Base-by-base conservation (phyloP, 371 early-diverging fungal genomes). In the Circinella minor region DNA sequence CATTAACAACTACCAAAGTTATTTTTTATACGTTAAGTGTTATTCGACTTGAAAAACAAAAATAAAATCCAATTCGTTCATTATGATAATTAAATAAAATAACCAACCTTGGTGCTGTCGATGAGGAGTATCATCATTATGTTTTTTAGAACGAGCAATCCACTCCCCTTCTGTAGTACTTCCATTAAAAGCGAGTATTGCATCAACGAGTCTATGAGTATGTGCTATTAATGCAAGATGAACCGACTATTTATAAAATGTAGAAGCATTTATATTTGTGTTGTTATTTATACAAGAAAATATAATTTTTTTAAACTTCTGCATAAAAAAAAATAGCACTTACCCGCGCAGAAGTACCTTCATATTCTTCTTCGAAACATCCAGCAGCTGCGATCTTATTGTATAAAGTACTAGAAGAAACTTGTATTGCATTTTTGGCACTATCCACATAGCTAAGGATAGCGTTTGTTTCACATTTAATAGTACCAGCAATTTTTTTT, bases 201-300 rank as follows among this genome's bases (percentile, higher is more conserved):
- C 71, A 54, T 71, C 71, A n/a, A 71, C 48, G 34, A 71, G 71
- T 36, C 51, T 61, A 36, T 71, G 61, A 9, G 54, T 54, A 43
- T 66, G 71, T 27, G 61, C 34, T 15, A 71, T 65, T 13, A 66
- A 37, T 9, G 66, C 66, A 20, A 34, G 49, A 36, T 61, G 36
- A 13, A 67, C 57, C 20, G 61, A 46, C 68, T 67, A 43, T 36
- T 55, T 15, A 14, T 4, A 43, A 43, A 43, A 54, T 15, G 54
- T 6, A 15, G 6, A 5, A 4, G 1, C 8, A 18, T 18, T 8
- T n/a, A 15, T 15, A 5, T 8, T 13, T 54, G 20, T 54, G 20
- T n/a, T n/a, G 54, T 13, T 13, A 13, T 15, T 54, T 6, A 54
- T n/a, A 54, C n/a, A 54, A 18, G 15, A 54, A 54, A 3, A 54